These are phyloP conservation scores for Smallanthus sonchifolius DNA, from an alignment of 129 eudicot species.

Conservation along the genomic window DNA sequence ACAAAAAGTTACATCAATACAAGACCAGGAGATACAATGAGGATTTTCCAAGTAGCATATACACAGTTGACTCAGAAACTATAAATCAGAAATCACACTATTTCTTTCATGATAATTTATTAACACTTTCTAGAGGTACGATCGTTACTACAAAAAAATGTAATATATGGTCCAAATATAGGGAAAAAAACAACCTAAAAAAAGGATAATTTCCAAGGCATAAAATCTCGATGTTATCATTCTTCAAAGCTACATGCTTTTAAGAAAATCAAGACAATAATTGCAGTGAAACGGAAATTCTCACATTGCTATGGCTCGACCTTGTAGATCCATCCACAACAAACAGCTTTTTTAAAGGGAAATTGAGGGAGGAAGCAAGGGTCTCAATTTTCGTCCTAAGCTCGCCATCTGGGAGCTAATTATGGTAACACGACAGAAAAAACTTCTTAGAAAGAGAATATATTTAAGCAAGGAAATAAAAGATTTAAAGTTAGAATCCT, in stretches of 20 bases:
- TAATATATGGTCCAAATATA: neutral
- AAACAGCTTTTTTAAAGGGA: slow-evolving; percentile 88
- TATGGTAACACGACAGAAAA: slow-evolving; percentile 13
- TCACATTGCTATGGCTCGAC: slow-evolving; percentile 99
- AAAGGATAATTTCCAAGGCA: neutral
- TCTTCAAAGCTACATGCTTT: neutral
- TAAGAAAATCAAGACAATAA: neutral
- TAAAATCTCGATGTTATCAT: neutral
- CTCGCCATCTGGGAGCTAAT: slow-evolving; percentile 85
- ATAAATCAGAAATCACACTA: neutral
- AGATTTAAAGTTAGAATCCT: slow-evolving; percentile 10
- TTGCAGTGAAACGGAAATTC: slow-evolving; percentile 26
- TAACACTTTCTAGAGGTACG: neutral
- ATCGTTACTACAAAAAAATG: neutral
- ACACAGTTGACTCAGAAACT: neutral
- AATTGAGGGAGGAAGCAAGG: slow-evolving; percentile 83
- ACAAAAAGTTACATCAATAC: slow-evolving; percentile 8
- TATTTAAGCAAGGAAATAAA: neutral
- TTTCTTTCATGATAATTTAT: neutral
- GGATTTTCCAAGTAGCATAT: neutral
- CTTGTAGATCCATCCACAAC: slow-evolving; percentile 98
- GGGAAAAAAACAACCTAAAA: neutral
- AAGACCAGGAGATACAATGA: slow-evolving; percentile 10
- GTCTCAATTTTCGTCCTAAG: slow-evolving; percentile 83
- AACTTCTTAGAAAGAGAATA: slow-evolving; percentile 7